A percentile compares a stretch with the other conserved stretches of the same genome.
These are phyloP conservation scores for Coemansia umbellata DNA, from an alignment of 192 early-diverging fungal genomes.

Conservation along the genomic window DNA sequence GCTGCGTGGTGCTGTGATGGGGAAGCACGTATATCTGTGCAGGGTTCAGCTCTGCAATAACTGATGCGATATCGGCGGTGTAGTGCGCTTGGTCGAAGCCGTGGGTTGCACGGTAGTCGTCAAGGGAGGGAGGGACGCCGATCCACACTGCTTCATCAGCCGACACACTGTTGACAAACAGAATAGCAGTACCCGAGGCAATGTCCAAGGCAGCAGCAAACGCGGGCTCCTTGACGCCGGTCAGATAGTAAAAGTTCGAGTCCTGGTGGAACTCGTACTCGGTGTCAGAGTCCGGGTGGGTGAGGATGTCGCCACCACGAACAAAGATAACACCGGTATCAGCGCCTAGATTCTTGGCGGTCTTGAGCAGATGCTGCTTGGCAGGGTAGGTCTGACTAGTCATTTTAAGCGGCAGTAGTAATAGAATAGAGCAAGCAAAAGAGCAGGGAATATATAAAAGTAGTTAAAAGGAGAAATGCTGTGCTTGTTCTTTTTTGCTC, in stretches of 20 bases:
- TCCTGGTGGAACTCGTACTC: constrained; percentile 86
- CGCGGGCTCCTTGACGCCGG: constrained; percentile 72
- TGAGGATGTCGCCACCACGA: constrained; percentile 52
- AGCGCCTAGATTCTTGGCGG: constrained; percentile 57
- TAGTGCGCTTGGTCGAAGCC: constrained; percentile 70
- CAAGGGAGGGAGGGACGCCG: constrained; percentile 60
- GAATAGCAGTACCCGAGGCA: constrained; percentile 49
- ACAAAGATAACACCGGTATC: constrained; percentile 58
- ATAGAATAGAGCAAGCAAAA: background rate
- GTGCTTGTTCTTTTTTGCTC: background rate
- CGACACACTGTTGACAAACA: constrained; percentile 66
- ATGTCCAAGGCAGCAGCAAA: constrained; percentile 71
- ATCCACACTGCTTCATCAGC: constrained; percentile 78
- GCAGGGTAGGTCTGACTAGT: constrained; percentile 52
- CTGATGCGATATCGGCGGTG: constrained; percentile 50
- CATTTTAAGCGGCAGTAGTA: background rate
- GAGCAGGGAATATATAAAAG: background rate
- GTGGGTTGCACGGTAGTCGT: constrained; percentile 55
- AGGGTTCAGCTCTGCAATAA: constrained; percentile 48
- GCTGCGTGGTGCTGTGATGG: constrained; percentile 43
- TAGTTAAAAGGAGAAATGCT: background rate
- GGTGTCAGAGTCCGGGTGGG: constrained; percentile 69
- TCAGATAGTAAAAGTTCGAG: constrained; percentile 82
- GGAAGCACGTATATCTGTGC: constrained; percentile 52
- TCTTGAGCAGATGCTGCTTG: constrained; percentile 58